Percentiles rank a stretch among this genome's conserved stretches.
Conservation (phyloP, 208 protist species). For the Trypanosomatidae sp. region DNA sequence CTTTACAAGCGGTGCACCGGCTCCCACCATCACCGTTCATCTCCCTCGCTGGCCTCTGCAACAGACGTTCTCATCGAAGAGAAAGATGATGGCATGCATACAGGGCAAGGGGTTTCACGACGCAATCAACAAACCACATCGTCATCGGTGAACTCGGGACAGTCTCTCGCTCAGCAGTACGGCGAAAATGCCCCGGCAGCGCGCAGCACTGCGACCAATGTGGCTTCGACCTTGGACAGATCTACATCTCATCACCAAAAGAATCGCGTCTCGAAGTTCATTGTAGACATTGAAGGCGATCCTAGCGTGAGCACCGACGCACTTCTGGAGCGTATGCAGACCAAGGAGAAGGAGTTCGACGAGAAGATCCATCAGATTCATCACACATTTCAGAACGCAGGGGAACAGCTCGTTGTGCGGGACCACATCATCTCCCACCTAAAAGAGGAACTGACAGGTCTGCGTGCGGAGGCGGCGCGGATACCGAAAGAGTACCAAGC, state of each 20-base stretch:
- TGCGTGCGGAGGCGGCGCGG: conserved; percentile 25
- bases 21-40: not conserved
- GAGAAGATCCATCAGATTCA: conserved; percentile 75
- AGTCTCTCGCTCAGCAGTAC: conserved; percentile 15
- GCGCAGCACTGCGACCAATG: not conserved
- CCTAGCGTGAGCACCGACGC: conserved; percentile 31
- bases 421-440: conserved; percentile 75
- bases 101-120: not conserved
- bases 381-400: conserved; percentile 67
- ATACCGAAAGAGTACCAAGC: conserved; percentile 27
- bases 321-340: conserved; percentile 46
- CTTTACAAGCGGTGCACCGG: conserved; percentile 14
- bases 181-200: not conserved
- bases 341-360: conserved; percentile 77
- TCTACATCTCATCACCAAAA: not conserved
- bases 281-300: conserved; percentile 8
- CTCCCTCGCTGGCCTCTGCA: not conserved
- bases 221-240: not conserved
- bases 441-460: conserved; percentile 45
- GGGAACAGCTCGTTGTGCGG: conserved; percentile 56
- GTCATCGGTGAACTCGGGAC: not conserved
- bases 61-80: not conserved
- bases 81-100: not conserved
- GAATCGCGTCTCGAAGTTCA: not conserved
- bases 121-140: not conserved